phyloP scores from a whole-genome alignment of 306 rosid genomes.

The Acacia confusa region DNA sequence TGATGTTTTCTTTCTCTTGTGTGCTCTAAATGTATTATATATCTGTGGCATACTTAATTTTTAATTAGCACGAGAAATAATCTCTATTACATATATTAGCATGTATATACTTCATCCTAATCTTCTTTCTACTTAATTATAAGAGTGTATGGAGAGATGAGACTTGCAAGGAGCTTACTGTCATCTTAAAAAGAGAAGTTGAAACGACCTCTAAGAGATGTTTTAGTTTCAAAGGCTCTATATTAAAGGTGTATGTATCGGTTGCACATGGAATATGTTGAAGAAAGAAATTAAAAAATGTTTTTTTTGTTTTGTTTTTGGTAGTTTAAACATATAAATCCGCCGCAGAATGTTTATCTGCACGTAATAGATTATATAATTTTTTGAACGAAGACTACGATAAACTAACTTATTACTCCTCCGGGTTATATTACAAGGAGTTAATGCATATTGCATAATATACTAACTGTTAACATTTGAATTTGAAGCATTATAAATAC shows the following conservation, averaged over 20 bases:
- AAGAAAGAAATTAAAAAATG: background rate
- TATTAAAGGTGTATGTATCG: background rate
- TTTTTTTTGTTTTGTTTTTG: background rate
- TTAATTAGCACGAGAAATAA: background rate
- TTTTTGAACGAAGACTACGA: background rate
- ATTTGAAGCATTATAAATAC: too few relatives aligned
- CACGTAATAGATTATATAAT: background rate
- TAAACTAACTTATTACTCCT: too few relatives aligned
- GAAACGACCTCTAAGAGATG: background rate
- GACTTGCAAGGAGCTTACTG: background rate
- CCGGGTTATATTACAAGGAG: too few relatives aligned
- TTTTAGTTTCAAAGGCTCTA: background rate
- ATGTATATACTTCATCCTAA: background rate
- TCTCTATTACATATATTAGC: background rate
- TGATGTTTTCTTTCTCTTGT: background rate
- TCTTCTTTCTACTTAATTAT: background rate
- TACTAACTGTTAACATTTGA: too few relatives aligned
- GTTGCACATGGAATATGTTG: background rate
- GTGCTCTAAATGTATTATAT: background rate
- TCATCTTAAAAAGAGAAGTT: background rate
- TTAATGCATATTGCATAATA: too few relatives aligned
- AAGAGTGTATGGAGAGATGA: background rate
- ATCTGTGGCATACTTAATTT: background rate
- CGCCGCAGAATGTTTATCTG: background rate
- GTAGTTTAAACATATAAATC: background rate